Base-by-base conservation (phyloP, 495 filamentous ascomycete species). In the Hyphodiscus hymeniophilus region DNA sequence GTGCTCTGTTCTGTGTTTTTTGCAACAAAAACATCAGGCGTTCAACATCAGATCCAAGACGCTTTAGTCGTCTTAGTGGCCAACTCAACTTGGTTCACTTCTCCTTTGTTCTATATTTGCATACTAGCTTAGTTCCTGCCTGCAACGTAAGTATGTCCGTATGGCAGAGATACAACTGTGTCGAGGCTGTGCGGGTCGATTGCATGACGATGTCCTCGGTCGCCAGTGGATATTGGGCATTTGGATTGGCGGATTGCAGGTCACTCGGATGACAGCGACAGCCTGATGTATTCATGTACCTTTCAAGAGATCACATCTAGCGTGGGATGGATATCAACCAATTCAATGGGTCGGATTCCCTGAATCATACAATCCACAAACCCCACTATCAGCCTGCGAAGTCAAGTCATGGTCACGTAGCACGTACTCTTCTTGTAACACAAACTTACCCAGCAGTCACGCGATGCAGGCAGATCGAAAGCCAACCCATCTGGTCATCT, bases 21-120 rank as follows among this genome's bases (percentile, higher is more conserved):
- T 69, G 79, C 83, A 85, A 80, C 79, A 83, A 84, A 84, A 84
- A 81, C 80, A 74, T 63, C 68, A 71, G 73, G 74, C 76, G 74
- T 84, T 84, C 82, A 85, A 85, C 82, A 79, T 68, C 64, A 78
- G 78, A 79, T 77, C 79, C 79, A 83, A 84, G 73, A 74, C 70
- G 68, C 67, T 77, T 79, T 73, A 66, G 66, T 73, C 72, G 72
- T 79, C 72, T 74, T 64, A 59, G 71, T 72, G 70, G 68, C 74
- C 75, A 81, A 70, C 79, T 82, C 81, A 84, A 85, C 81, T 73
- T 81, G 78, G 70, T 64, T 58, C 65, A 63, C 59, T 57, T 64
- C 60, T 62, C 62, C 54, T 64, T 60, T 62, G 49, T 57, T 51
- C 54, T 43, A 47, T 44, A 39, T 48, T 39, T 21, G 1, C 26